These are phyloP conservation scores for Protomyces inundatus DNA, from an alignment of 1,139 yeast genomes.

Conservation along the genomic window DNA sequence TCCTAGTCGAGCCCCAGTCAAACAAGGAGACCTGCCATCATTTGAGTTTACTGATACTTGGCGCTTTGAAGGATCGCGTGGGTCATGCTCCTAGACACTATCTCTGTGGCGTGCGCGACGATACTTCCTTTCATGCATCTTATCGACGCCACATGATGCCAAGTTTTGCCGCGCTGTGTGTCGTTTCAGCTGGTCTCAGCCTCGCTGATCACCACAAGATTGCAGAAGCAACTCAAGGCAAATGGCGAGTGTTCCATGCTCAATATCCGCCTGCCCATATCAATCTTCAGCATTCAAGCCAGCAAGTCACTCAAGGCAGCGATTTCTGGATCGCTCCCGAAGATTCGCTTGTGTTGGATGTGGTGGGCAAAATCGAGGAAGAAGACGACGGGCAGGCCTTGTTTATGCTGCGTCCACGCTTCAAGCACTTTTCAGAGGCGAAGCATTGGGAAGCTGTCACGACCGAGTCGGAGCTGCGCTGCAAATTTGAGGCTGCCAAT, in stretches of 20 bases:
- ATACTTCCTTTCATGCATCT: no score
- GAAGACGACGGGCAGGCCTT: constrained; percentile 51
- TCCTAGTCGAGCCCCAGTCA: constrained; percentile 88
- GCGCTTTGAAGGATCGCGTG: constrained; percentile 57
- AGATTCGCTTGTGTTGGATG: constrained; percentile 68
- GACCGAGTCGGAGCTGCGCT: constrained; percentile 41
- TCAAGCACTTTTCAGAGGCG: constrained; percentile 63
- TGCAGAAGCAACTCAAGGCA: constrained; percentile 49
- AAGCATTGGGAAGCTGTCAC: constrained; percentile 56
- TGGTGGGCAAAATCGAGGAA: constrained; percentile 68
- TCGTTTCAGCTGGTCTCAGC: constrained; percentile 80
- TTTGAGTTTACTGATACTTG: constrained; percentile 71
- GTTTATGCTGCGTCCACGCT: constrained; percentile 69
- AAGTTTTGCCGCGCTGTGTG: constrained; percentile 58
- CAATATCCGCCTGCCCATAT: constrained; percentile 42
- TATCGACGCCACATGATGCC: no score
- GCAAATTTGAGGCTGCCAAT: no score
- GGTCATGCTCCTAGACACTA: constrained; percentile 49
- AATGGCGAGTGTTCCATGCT: constrained; percentile 52
- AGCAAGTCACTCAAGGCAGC: constrained; percentile 47
- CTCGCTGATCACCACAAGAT: constrained; percentile 57
- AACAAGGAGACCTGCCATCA: constrained; percentile 80
- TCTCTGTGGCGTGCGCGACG: constrained; percentile 61
- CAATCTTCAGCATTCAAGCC: constrained; percentile 48
- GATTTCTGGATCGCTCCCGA: constrained; percentile 73